Percentiles rank a stretch among this genome's conserved stretches.
These are phyloP conservation scores for Bruguiera hainesii DNA, from an alignment of 441 rosid species.

Conservation along the genomic window DNA sequence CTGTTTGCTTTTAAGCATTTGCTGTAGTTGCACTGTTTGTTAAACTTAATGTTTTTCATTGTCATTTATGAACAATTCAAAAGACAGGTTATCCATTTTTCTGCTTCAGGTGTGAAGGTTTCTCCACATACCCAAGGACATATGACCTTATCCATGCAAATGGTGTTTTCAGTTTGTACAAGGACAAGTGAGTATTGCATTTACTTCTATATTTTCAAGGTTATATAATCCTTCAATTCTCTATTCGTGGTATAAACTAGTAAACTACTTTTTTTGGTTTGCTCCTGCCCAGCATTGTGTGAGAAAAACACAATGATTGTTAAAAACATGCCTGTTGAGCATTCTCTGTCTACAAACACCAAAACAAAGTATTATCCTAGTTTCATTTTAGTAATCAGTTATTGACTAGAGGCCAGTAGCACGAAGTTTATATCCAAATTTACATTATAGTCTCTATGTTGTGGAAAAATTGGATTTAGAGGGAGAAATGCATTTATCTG, in stretches of 20 bases:
- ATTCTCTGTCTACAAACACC: too few relatives aligned
- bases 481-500: too few relatives aligned
- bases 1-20: not conserved
- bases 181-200: slow-evolving; percentile 48
- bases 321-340: too few relatives aligned
- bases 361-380: too few relatives aligned
- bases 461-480: too few relatives aligned
- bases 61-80: not conserved
- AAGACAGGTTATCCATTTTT: not conserved
- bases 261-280: not conserved
- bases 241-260: not conserved
- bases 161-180: slow-evolving; percentile 76
- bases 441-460: too few relatives aligned
- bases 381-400: too few relatives aligned
- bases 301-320: not conserved
- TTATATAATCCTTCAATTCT: not conserved
- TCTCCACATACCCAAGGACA: slow-evolving; percentile 95
- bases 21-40: not conserved
- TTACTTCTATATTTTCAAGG: not conserved
- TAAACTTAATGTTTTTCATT: not conserved
- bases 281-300: not conserved
- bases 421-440: too few relatives aligned
- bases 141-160: slow-evolving; percentile 87
- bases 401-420: too few relatives aligned
- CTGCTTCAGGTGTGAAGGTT: slow-evolving; percentile 84